These are phyloP conservation scores for Exophiala sp. DNA, from an alignment of 2,329 filamentous ascomycete genomes.

Conservation along the genomic window DNA sequence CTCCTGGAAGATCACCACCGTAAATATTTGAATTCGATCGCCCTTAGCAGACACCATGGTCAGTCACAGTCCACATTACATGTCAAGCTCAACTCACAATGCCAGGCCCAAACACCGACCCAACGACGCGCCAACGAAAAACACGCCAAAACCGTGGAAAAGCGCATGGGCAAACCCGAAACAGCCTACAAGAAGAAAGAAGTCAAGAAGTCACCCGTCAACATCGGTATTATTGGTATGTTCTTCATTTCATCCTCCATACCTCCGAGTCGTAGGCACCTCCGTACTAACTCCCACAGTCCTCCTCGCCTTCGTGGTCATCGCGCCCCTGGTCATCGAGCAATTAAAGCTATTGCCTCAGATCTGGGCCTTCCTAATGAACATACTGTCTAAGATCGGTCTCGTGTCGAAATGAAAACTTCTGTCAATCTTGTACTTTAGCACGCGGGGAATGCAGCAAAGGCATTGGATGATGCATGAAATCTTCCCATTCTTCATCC, in stretches of 20 bases:
- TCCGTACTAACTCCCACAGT: slow-evolving; percentile 44
- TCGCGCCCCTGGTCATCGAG: slow-evolving; percentile 54
- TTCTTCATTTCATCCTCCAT: too few relatives aligned
- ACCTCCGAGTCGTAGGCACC: too few relatives aligned
- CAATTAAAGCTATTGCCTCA: slow-evolving; percentile 46
- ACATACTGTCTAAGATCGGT: slow-evolving; percentile 22
- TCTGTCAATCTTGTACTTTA: neutral
- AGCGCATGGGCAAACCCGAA: slow-evolving; percentile 57
- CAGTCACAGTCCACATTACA: neutral
- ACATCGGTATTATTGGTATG: slow-evolving; percentile 59
- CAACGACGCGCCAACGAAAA: slow-evolving; percentile 62
- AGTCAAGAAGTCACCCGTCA: slow-evolving; percentile 53
- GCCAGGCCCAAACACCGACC: slow-evolving; percentile 56
- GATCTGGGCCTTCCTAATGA: slow-evolving; percentile 36
- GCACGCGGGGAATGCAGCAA: too few relatives aligned
- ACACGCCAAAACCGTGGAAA: slow-evolving; percentile 57
- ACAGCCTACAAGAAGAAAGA: slow-evolving; percentile 46
- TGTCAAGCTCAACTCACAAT: neutral
- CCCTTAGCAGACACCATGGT: too few relatives aligned
- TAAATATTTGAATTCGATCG: too few relatives aligned
- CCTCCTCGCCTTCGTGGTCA: slow-evolving; percentile 60
- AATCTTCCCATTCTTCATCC: too few relatives aligned
- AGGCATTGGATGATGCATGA: too few relatives aligned
- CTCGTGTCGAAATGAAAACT: slow-evolving; percentile 19
- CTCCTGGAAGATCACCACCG: too few relatives aligned